A percentile compares a stretch with the other conserved stretches of the same genome.
Evolutionary conservation across 257 asterid species (phyloP).

Genomic region (Agastache rugosa): DNA sequence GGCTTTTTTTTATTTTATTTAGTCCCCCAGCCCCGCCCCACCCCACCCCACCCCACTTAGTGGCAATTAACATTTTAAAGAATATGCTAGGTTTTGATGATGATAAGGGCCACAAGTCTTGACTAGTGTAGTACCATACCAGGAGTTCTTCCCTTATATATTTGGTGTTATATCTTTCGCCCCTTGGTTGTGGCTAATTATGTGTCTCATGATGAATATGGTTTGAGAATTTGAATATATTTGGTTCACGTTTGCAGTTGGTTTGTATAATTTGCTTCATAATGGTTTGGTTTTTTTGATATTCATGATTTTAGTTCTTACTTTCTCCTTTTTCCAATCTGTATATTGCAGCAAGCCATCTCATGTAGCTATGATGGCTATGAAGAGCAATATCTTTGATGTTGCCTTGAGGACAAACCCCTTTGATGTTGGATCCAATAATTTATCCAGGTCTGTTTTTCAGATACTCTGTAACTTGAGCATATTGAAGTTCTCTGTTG

Average conservation of each 20-base stretch:
- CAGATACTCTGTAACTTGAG: slow-evolving; percentile 21
- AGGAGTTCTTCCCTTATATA: not conserved
- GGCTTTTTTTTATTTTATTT: slow-evolving; percentile 21
- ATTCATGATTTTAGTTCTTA: slow-evolving; percentile 28
- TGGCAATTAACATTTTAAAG: slow-evolving; percentile 2
- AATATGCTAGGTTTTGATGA: slow-evolving; percentile 29
- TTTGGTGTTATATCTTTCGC: not conserved
- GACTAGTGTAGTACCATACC: slow-evolving; percentile 10
- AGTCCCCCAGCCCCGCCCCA: not conserved
- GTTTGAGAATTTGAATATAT: not conserved
- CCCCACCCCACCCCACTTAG: too few species aligned
- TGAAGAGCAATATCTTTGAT: slow-evolving; percentile 80
- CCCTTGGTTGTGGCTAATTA: slow-evolving; percentile 22
- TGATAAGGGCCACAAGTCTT: slow-evolving; percentile 17
- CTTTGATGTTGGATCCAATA: slow-evolving; percentile 59
- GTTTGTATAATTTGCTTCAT: slow-evolving; percentile 11
- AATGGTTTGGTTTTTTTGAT: slow-evolving; percentile 11
- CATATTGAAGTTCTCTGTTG: not conserved
- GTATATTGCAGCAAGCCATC: slow-evolving; percentile 79
- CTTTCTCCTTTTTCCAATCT: slow-evolving; percentile 28
- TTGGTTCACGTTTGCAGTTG: slow-evolving; percentile 9
- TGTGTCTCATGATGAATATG: slow-evolving; percentile 23
- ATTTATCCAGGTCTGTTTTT: slow-evolving; percentile 64
- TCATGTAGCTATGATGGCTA: slow-evolving; percentile 57
- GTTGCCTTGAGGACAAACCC: slow-evolving; percentile 61